Evolutionary conservation across 495 filamentous ascomycete genomes (phyloP).

Genomic region (Tuber microsphaerosporum): DNA sequence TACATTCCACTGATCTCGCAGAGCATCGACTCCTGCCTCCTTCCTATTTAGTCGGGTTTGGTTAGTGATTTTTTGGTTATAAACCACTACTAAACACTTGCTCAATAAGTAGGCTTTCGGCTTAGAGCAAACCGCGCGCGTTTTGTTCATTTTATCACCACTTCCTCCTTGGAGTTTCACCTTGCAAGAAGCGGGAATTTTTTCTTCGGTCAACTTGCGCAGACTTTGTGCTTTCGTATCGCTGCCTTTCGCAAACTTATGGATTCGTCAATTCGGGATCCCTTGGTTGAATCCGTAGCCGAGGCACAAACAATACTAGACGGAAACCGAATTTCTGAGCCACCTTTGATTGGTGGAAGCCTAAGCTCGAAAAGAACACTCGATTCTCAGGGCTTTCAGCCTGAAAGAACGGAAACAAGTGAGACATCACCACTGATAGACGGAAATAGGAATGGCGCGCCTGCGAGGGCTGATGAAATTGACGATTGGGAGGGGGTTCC

Average conservation of each 20-base stretch:
- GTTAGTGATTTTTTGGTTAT: not conserved
- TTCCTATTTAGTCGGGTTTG: not conserved
- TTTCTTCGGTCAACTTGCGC: not conserved
- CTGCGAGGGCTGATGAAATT: conserved; percentile 28
- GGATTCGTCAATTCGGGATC: not conserved
- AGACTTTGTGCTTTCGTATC: not conserved
- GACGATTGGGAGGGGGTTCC: conserved; percentile 58
- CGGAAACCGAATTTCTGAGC: not conserved
- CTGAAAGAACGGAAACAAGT: not conserved
- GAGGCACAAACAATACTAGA: not conserved
- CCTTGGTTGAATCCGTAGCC: not conserved
- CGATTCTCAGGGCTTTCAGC: not conserved
- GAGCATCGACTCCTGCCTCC: not conserved
- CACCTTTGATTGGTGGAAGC: not conserved
- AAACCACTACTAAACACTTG: not conserved
- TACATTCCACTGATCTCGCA: not conserved
- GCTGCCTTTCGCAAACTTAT: not conserved
- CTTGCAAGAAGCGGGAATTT: not conserved
- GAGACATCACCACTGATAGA: conserved; percentile 18
- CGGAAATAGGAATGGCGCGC: not conserved
- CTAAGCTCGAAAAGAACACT: not conserved
- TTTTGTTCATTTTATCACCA: not conserved
- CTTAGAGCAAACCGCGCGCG: not conserved
- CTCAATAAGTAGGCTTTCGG: not conserved
- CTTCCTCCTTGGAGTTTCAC: not conserved